phyloP scores from a whole-genome alignment of 805 yeast species.

The Saccharomycopsis amapae region DNA sequence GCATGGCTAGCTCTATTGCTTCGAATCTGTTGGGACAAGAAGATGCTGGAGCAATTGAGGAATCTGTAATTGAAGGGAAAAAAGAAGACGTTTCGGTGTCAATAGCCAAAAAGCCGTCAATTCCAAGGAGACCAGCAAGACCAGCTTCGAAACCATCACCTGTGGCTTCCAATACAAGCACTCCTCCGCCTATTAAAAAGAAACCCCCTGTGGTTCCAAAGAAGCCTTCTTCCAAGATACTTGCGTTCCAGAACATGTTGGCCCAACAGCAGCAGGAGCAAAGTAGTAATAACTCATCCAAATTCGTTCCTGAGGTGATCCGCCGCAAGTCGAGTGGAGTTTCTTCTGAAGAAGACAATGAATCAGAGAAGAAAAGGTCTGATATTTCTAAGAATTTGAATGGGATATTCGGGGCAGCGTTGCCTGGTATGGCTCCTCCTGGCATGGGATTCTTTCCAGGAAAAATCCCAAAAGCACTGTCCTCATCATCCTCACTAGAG shows the following conservation, averaged over 20 bases:
- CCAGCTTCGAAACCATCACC: not conserved
- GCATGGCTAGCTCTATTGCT: slow-evolving; percentile 1
- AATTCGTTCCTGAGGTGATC: slow-evolving; percentile 2
- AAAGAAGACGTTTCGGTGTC: no score
- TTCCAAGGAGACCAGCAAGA: slow-evolving; percentile 29
- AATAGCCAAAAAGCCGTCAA: slow-evolving; percentile 23
- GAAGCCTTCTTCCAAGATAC: slow-evolving; percentile 70
- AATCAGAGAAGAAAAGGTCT: slow-evolving; percentile 28
- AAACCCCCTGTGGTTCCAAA: slow-evolving; percentile 65
- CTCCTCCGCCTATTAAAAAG: slow-evolving; percentile 23
- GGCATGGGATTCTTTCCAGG: slow-evolving; percentile 30
- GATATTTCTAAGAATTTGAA: slow-evolving; percentile 53
- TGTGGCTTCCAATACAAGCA: not conserved
- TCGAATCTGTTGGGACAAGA: no score
- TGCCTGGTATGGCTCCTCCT: slow-evolving; percentile 40
- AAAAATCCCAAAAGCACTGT: slow-evolving; percentile 9
- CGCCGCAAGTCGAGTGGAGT: not conserved
- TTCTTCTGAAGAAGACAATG: not conserved
- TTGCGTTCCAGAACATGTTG: slow-evolving; percentile 75
- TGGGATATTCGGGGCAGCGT: slow-evolving; percentile 44
- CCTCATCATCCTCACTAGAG: not conserved
- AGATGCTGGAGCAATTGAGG: slow-evolving; percentile 1
- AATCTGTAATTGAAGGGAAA: not conserved
- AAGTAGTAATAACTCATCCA: no score
- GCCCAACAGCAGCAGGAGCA: slow-evolving; percentile 42